phyloP scores from a whole-genome alignment of 768 basidiomycete species.

The Tulasnella sp. region DNA sequence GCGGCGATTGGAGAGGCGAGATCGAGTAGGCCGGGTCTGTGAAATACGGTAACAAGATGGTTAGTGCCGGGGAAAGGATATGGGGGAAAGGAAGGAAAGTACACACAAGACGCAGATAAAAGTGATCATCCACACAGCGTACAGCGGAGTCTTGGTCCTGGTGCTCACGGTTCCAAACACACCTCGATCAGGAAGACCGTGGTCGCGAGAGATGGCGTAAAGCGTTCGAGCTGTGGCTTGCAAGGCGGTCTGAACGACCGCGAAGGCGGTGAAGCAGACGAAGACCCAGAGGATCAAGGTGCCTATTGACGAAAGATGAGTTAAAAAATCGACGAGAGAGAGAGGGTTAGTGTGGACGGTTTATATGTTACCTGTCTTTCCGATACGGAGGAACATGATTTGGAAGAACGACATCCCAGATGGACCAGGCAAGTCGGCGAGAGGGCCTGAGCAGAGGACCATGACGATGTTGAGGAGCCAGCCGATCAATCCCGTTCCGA shows the following conservation, averaged over 20 bases:
- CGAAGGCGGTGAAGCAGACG: slow-evolving; percentile 81
- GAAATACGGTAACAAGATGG: slow-evolving; percentile 4
- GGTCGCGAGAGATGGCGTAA: slow-evolving; percentile 78
- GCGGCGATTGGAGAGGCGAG: slow-evolving; percentile 71
- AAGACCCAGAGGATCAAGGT: slow-evolving; percentile 38
- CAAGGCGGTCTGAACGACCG: slow-evolving; percentile 65
- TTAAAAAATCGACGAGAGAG: slow-evolving; percentile 30
- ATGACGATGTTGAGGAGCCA: slow-evolving; percentile 85
- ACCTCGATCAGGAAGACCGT: slow-evolving; percentile 69
- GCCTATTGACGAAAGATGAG: slow-evolving; percentile 36
- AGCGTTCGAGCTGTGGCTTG: slow-evolving; percentile 77
- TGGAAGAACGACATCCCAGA: slow-evolving; percentile 54
- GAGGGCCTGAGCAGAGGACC: slow-evolving; percentile 72
- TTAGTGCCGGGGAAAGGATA: too few relatives aligned
- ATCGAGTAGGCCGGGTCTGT: slow-evolving; percentile 44
- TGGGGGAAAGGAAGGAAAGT: neutral
- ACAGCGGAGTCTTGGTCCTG: slow-evolving; percentile 63
- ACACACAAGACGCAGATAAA: slow-evolving; percentile 47
- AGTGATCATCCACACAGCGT: slow-evolving; percentile 68
- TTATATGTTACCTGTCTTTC: slow-evolving; percentile 50
- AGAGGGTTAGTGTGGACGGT: neutral
- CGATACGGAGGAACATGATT: slow-evolving; percentile 71
- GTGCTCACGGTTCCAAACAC: slow-evolving; percentile 63
- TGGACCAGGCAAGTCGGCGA: slow-evolving; percentile 58
- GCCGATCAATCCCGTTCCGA: slow-evolving; percentile 69